Conservation (phyloP, 257 asterid species). For the Nicotiana tabacum region DNA sequence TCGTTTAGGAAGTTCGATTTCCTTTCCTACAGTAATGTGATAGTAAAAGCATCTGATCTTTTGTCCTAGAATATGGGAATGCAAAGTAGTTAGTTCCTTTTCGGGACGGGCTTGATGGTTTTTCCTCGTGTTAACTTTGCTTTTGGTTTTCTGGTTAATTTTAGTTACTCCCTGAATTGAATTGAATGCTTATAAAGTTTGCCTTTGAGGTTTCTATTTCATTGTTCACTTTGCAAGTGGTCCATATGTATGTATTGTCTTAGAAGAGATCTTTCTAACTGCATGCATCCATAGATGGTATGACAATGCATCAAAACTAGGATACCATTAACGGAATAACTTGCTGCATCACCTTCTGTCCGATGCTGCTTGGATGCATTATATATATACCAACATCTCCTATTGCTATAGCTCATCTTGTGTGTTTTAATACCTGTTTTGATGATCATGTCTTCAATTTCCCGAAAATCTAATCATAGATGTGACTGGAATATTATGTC, state of each 20-base stretch:
- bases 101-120: not conserved
- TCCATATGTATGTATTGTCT: not conserved
- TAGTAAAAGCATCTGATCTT: not conserved
- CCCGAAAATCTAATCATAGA: not conserved
- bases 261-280: not conserved
- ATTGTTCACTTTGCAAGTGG: not conserved
- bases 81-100: not conserved
- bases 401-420: not conserved
- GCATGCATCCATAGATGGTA: not conserved
- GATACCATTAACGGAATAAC: not conserved
- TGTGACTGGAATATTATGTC: not conserved
- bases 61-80: not conserved
- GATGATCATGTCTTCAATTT: not conserved
- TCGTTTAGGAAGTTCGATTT: not conserved
- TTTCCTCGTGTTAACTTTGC: not conserved
- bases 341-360: not conserved
- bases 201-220: not conserved
- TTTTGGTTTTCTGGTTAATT: not conserved
- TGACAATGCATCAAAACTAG: not conserved
- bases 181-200: not conserved
- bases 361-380: not conserved
- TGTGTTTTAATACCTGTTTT: not conserved
- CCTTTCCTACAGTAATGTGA: not conserved
- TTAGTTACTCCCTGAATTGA: not conserved
- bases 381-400: not conserved